Conservation (phyloP, 2,329 filamentous ascomycete genomes). For the Alternaria longipes region DNA sequence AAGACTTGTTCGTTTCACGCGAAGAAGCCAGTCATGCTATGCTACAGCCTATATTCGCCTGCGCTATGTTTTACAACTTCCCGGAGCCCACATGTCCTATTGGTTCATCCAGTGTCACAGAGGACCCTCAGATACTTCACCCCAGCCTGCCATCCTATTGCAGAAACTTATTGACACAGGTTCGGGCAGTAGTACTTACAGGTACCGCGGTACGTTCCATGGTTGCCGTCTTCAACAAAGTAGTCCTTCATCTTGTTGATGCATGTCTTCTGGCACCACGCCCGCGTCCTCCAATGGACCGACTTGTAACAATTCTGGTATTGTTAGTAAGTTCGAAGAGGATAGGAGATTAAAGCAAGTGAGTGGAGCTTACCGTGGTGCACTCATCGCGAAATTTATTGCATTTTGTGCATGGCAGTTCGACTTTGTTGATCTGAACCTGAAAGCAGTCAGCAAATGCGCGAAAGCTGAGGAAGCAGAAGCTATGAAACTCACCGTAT, state of each 20-base stretch:
- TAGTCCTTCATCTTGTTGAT: not conserved
- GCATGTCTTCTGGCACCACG: not conserved
- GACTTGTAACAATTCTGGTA: not conserved
- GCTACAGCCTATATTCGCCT: not conserved
- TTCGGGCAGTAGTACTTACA: slow-evolving; percentile 1
- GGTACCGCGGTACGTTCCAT: slow-evolving; percentile 2
- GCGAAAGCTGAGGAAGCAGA: too few species aligned
- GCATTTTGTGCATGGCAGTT: not conserved
- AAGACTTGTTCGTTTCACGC: not conserved
- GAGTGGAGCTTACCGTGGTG: not conserved
- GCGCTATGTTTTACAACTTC: not conserved
- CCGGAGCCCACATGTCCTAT: not conserved
- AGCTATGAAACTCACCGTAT: not conserved
- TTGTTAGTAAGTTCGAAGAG: not conserved
- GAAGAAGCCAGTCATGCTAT: not conserved
- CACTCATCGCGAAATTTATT: not conserved
- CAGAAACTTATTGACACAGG: not conserved
- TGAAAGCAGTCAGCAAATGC: not conserved
- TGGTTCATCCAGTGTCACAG: not conserved
- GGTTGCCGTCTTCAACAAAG: not conserved
- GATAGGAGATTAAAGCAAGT: not conserved
- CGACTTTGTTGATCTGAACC: not conserved
- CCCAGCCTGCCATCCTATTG: not conserved
- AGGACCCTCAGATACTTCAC: too few species aligned
- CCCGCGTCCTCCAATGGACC: not conserved